Percentiles rank a stretch among this genome's conserved stretches.
Evolutionary conservation across 2,329 filamentous ascomycete genomes (phyloP).

Genomic region (Trichoderma atrobrunneum): DNA sequence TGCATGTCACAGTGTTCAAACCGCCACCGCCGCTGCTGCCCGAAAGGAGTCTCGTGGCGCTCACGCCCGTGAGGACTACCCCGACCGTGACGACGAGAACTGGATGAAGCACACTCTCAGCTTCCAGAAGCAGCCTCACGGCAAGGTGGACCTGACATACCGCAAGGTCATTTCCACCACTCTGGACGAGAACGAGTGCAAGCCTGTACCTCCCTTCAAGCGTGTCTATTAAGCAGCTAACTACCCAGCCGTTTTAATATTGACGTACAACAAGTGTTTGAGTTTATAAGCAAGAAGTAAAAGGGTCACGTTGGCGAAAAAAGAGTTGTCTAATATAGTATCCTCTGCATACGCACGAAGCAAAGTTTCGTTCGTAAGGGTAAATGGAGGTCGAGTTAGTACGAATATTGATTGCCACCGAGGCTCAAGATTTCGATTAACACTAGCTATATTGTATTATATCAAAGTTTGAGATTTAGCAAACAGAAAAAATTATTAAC

Average conservation of each 20-base stretch:
- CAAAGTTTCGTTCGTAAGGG: neutral
- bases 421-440: neutral
- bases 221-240: constrained; percentile 67
- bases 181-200: constrained; percentile 93
- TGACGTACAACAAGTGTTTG: neutral
- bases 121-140: constrained; percentile 91
- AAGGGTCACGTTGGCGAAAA: neutral
- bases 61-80: constrained; percentile 94
- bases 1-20: constrained; percentile 67
- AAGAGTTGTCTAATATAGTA: neutral
- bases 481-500: neutral
- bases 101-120: constrained; percentile 99
- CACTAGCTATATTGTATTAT: constrained; percentile 5
- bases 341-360: neutral
- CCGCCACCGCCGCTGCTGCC: constrained; percentile 83
- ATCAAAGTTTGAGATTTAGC: neutral
- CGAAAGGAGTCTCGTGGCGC: constrained; percentile 97
- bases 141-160: constrained; percentile 82
- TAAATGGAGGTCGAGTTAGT: neutral
- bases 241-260: neutral
- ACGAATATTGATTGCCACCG: neutral
- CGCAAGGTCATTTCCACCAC: constrained; percentile 78
- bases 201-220: constrained; percentile 95
- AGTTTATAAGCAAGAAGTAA: constrained; percentile 8
- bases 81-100: constrained; percentile 89